Conservation (phyloP, 208 protist genomes). For the Trypanosoma theileri region DNA sequence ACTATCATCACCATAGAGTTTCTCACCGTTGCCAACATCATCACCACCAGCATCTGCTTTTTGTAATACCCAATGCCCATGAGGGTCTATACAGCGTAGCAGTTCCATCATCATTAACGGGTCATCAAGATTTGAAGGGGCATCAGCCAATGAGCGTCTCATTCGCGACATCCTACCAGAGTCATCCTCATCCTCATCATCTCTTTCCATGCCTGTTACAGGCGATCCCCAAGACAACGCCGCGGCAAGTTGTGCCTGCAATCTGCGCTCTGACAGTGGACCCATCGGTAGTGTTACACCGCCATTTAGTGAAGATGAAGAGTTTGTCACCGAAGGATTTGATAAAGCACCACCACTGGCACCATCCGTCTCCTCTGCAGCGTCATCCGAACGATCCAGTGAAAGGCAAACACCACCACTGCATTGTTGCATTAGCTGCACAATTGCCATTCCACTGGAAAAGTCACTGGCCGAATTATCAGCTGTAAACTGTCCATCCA, state of each 20-base stretch:
- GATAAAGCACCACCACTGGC: background rate
- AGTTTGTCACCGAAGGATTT: background rate
- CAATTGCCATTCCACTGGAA: conserved; percentile 6
- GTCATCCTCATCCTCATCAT: conserved; percentile 3
- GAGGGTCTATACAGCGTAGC: conserved; percentile 3
- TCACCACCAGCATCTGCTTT: background rate
- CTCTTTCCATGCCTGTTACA: background rate
- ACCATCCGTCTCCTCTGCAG: background rate
- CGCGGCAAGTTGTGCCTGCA: conserved; percentile 10
- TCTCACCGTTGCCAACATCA: background rate
- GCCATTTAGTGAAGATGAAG: conserved; percentile 6
- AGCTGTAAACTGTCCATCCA: conserved; percentile 6
- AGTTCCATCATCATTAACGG: conserved; percentile 7
- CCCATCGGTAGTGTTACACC: conserved; percentile 9
- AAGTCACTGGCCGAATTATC: conserved; percentile 11
- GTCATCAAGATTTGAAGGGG: background rate
- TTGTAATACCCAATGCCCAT: background rate
- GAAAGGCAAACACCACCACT: conserved; percentile 16
- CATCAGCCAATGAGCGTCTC: conserved; percentile 2
- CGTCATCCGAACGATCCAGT: conserved; percentile 5
- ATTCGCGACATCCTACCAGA: background rate
- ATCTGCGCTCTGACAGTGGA: conserved; percentile 6
- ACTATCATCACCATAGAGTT: background rate
- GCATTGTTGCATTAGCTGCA: conserved; percentile 23
- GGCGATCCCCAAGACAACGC: conserved; percentile 4